phyloP scores from a whole-genome alignment of 2,329 filamentous ascomycete genomes.

The Triangularia setosa region DNA sequence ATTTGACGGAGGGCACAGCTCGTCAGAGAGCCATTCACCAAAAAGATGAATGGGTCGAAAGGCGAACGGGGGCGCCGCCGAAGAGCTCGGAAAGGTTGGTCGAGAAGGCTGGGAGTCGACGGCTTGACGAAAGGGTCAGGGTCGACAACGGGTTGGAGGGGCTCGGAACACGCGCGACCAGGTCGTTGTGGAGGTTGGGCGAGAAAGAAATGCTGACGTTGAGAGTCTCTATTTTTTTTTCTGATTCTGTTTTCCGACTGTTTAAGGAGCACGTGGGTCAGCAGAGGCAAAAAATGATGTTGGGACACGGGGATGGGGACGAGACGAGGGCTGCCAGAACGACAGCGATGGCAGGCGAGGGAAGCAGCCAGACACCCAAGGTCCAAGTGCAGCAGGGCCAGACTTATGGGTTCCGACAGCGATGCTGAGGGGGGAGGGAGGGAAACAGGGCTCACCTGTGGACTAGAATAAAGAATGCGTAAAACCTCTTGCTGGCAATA shows the following conservation, averaged over 20 bases:
- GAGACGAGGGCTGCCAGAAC: background rate
- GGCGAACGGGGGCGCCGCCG: background rate
- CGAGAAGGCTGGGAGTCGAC: background rate
- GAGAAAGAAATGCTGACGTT: conserved; percentile 10
- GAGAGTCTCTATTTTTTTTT: conserved; percentile 19
- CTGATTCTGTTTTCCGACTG: conserved; percentile 16
- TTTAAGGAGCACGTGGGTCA: conserved; percentile 12
- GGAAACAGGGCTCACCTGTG: background rate
- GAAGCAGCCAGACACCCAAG: background rate
- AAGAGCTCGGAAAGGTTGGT: background rate
- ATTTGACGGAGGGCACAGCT: conserved; percentile 9
- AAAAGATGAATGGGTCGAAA: background rate
- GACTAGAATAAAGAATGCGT: conserved; percentile 16
- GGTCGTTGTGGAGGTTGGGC: background rate
- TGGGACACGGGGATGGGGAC: conserved; percentile 1
- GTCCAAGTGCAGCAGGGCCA: background rate
- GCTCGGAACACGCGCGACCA: background rate
- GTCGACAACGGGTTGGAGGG: background rate
- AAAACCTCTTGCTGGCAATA: conserved; percentile 23
- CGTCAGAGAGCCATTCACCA: conserved; percentile 26
- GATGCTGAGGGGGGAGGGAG: background rate
- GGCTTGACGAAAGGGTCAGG: background rate
- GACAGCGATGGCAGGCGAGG: conserved; percentile 4
- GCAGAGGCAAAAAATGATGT: background rate
- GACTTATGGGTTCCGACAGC: background rate